Percentiles rank a stretch among this genome's conserved stretches.
These are phyloP conservation scores for Sporisorium reilianum DNA, from an alignment of 1,284 basidiomycete genomes.

Conservation along the genomic window DNA sequence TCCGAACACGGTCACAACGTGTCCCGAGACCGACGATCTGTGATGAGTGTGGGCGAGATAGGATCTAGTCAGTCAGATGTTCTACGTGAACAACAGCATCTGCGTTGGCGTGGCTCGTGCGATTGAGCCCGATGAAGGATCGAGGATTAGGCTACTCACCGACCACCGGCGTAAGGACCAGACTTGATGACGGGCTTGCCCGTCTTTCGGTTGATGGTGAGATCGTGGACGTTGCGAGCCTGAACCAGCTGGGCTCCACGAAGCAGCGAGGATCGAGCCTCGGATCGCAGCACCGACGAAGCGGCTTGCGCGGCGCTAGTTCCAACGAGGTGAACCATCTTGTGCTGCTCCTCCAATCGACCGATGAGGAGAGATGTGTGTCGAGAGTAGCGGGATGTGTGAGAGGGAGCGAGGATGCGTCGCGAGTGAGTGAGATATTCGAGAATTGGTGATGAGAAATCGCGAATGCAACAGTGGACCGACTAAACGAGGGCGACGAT, in stretches of 20 bases:
- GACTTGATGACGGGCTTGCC: constrained; percentile 63
- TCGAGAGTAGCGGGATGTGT: too few relatives aligned
- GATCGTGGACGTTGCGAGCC: constrained; percentile 61
- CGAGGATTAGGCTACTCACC: too few relatives aligned
- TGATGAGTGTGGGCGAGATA: not conserved
- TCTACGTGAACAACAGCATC: too few relatives aligned
- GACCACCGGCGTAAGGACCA: constrained; percentile 68
- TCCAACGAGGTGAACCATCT: constrained; percentile 51
- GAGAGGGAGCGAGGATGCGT: too few relatives aligned
- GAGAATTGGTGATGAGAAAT: constrained; percentile 27
- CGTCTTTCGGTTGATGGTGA: constrained; percentile 67
- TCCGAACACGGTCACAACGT: constrained; percentile 95
- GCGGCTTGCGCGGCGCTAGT: constrained; percentile 41
- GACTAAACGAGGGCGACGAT: constrained; percentile 10
- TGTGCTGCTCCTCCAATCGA: constrained; percentile 10
- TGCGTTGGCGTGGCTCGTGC: constrained; percentile 9
- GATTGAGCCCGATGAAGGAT: too few relatives aligned
- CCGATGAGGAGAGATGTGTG: not conserved
- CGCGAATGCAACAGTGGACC: constrained; percentile 18
- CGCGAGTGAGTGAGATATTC: constrained; percentile 10
- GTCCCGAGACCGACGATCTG: constrained; percentile 70
- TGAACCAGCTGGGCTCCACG: constrained; percentile 41
- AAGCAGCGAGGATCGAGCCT: constrained; percentile 44
- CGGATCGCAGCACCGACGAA: constrained; percentile 39
- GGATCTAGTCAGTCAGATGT: too few relatives aligned